These are phyloP conservation scores for Blastobotrys petasosporus DNA, from an alignment of 1,139 yeast genomes.

Conservation along the genomic window DNA sequence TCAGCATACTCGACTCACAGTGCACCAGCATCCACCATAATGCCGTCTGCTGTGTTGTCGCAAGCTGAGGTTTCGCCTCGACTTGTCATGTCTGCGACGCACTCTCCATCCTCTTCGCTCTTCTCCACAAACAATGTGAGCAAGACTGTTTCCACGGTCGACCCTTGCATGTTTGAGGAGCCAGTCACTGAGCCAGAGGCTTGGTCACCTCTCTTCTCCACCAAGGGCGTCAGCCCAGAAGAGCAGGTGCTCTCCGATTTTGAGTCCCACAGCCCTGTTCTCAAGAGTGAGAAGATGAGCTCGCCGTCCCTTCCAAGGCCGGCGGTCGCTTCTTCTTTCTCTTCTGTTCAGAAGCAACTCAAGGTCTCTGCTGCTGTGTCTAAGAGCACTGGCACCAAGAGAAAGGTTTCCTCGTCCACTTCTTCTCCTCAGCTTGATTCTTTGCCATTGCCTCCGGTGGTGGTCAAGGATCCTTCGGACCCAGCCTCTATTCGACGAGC, in stretches of 20 bases:
- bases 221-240: slow-evolving; percentile 2
- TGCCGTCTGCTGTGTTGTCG: slow-evolving; percentile 3
- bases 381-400: slow-evolving; percentile 1
- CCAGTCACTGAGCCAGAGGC: slow-evolving; percentile 6
- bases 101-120: slow-evolving; percentile 4
- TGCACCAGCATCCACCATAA: slow-evolving; percentile 8
- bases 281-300: background rate
- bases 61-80: background rate
- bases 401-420: slow-evolving; percentile 9
- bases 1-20: background rate
- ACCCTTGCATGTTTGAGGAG: slow-evolving; percentile 8
- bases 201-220: slow-evolving; percentile 13
- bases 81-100: slow-evolving; percentile 2
- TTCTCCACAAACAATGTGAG: background rate
- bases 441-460: slow-evolving; percentile 58
- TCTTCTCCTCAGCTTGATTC: slow-evolving; percentile 20
- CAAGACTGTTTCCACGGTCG: background rate
- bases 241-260: background rate
- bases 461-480: slow-evolving; percentile 50
- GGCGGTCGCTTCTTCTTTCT: background rate
- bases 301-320: background rate
- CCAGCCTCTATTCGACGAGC: slow-evolving; percentile 78
- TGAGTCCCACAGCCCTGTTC: background rate
- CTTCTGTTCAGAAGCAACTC: slow-evolving; percentile 4
- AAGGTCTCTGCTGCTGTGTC: slow-evolving; percentile 2